Evolutionary conservation across 2,329 filamentous ascomycete species (phyloP).

Genomic region (Laburnicola sp.): DNA sequence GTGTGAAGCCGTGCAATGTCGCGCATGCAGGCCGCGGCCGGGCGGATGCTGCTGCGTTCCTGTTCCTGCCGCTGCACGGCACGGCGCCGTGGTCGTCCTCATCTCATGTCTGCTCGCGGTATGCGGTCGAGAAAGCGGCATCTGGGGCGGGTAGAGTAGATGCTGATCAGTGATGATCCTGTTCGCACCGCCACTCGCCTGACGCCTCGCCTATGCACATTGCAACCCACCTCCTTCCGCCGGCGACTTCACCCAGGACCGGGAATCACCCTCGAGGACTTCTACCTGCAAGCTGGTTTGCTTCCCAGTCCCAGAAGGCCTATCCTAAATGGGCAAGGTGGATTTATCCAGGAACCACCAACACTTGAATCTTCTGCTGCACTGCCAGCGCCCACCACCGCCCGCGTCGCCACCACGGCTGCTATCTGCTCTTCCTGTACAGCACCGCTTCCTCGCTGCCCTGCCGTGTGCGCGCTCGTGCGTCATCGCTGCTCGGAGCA

Average conservation of each 20-base stretch:
- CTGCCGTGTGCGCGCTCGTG: slow-evolving; percentile 34
- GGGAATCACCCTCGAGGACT: no score
- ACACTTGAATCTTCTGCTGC: slow-evolving; percentile 19
- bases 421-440: neutral
- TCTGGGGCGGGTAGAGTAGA: no score
- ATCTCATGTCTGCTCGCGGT: slow-evolving; percentile 1
- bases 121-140: neutral
- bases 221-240: no score
- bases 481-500: slow-evolving; percentile 34
- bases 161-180: no score
- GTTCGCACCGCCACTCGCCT: no score
- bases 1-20: neutral
- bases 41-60: neutral
- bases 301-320: no score
- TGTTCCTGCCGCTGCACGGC: slow-evolving; percentile 3
- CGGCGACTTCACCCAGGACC: no score
- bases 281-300: no score
- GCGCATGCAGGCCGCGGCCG: slow-evolving; percentile 1
- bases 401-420: slow-evolving; percentile 22
- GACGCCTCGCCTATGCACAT: no score
- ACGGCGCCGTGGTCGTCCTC: neutral
- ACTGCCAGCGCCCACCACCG: slow-evolving; percentile 21
- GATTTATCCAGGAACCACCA: no score
- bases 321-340: no score
- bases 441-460: neutral